Evolutionary conservation across 805 yeast genomes (phyloP).

Genomic region (Yamadazyma ubonensis): DNA sequence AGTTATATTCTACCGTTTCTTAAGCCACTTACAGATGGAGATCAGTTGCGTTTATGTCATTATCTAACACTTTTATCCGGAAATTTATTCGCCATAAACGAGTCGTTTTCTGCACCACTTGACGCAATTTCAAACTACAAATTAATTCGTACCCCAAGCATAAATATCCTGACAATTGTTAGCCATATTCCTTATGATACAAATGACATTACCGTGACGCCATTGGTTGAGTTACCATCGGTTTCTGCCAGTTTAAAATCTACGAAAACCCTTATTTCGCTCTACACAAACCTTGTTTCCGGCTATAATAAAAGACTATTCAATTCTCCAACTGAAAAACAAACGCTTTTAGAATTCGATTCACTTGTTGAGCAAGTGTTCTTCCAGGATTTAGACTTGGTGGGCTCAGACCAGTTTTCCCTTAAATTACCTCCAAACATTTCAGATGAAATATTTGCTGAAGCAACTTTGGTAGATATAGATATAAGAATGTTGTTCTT

Average conservation of each 20-base stretch:
- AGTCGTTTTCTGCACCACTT: constrained; percentile 27
- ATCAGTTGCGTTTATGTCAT: constrained; percentile 23
- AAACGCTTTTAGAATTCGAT: constrained; percentile 4
- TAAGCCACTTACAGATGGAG: constrained; percentile 5
- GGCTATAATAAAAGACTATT: constrained; percentile 39
- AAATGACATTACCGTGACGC: constrained; percentile 31
- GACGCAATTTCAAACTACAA: constrained; percentile 29
- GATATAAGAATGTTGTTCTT: constrained; percentile 34
- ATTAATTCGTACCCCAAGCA: constrained; percentile 22
- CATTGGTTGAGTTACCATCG: constrained; percentile 32
- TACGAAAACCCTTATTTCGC: constrained; percentile 25
- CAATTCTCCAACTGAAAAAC: constrained; percentile 24
- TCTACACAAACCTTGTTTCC: constrained; percentile 28
- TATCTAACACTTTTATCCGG: constrained; percentile 33
- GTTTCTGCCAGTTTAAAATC: constrained; percentile 24
- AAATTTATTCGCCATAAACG: constrained; percentile 37
- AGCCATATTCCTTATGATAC: constrained; percentile 45
- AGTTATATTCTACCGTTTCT: constrained; percentile 35
- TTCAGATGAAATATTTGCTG: constrained; percentile 10
- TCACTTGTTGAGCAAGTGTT: constrained; percentile 6
- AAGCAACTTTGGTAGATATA: constrained; percentile 38
- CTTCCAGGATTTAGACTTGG: constrained; percentile 12
- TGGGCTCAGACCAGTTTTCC: constrained; percentile 9
- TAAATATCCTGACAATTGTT: constrained; percentile 28
- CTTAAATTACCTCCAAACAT: constrained; percentile 8